Evolutionary conservation across 345 rosid species (phyloP).

Genomic region (Arabis hirsuta): DNA sequence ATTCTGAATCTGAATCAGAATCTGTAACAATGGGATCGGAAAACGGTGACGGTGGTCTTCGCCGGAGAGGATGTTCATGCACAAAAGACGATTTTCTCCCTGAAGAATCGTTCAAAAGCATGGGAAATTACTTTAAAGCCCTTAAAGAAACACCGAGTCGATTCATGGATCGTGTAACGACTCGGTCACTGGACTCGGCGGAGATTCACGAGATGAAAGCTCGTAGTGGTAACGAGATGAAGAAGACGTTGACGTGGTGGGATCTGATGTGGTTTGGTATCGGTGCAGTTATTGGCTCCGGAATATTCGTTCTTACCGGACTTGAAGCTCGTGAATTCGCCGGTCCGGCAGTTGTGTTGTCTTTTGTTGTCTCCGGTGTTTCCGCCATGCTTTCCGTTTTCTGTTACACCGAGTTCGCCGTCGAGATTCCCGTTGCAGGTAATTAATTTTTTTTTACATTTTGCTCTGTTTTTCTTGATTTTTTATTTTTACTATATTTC

Average conservation of each 20-base stretch:
- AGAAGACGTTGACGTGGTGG: conserved; percentile 88
- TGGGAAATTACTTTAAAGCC: conserved; percentile 63
- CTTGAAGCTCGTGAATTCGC: conserved; percentile 54
- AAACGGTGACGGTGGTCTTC: conserved; percentile 45
- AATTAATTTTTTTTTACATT: not conserved
- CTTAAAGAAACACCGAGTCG: conserved; percentile 64
- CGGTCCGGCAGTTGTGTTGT: conserved; percentile 88
- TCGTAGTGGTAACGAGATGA: conserved; percentile 83
- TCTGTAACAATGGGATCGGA: conserved; percentile 32
- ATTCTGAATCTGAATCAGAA: conserved; percentile 32
- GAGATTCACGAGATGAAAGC: conserved; percentile 85
- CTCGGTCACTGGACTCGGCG: conserved; percentile 69
- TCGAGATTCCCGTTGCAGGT: conserved; percentile 95
- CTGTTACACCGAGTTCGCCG: conserved; percentile 97
- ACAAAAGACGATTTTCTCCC: conserved; percentile 77
- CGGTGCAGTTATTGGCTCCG: conserved; percentile 90
- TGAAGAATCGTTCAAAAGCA: conserved; percentile 76
- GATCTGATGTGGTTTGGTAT: conserved; percentile 96
- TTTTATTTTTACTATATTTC: not conserved
- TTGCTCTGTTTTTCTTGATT: no score
- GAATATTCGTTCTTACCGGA: conserved; percentile 91
- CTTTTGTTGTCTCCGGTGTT: conserved; percentile 80
- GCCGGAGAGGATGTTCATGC: conserved; percentile 76
- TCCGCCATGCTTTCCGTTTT: conserved; percentile 97
- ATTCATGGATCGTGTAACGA: conserved; percentile 59